Base-by-base conservation (phyloP, 768 basidiomycete genomes). In the Guyanaporus albipodus region DNA sequence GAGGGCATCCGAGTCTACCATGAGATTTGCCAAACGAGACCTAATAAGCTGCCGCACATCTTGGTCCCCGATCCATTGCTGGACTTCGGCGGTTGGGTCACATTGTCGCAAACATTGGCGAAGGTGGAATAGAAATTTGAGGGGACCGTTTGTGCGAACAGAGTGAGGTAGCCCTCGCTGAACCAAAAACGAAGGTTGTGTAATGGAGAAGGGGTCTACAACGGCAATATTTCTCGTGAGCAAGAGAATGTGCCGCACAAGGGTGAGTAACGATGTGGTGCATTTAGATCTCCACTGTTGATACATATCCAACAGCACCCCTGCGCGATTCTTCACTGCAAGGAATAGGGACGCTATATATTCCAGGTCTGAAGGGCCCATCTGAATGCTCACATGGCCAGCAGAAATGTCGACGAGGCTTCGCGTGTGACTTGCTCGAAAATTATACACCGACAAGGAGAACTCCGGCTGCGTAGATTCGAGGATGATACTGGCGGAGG, bases 161-260 rank as follows among this genome's bases (percentile, higher is more conserved):
- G 72, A 61, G 37, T 85, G 77, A 8, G 88, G 85, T 8, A 74
- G 64, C 5, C 90, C 90, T 36, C 73, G 78, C 59, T 89, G 89
- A 21, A 93, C 79, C 27, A 94, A 74, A 59, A 80, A 90, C 3
- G 90, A 91, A 6, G 89, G 87, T 38, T 91, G 88, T 24, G 82
- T 88, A 26, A 87, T 80, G 18, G 91, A 91, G 12, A 90, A 71
- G 8, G 88, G 86, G 59, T 92, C 87, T 7, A 87, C 72, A 23
- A 80, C 66, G 4, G 78, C 60, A 19, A 73, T 67, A 24, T 76
- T 67, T 23, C 69, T 67, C n/a, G 82, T 80, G 42, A 68, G 68
- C 47, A 67, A 60, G 41, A 88, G 69, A 39, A 85, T 73, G 34
- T 69, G 66, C 39, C 69, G 67, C 18, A 84, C 66, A 17, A 77